Evolutionary conservation across 2,329 filamentous ascomycete genomes (phyloP), one percentile per base, ranked within the genome.

Genomic region (Canariomyces notabilis): DNA sequence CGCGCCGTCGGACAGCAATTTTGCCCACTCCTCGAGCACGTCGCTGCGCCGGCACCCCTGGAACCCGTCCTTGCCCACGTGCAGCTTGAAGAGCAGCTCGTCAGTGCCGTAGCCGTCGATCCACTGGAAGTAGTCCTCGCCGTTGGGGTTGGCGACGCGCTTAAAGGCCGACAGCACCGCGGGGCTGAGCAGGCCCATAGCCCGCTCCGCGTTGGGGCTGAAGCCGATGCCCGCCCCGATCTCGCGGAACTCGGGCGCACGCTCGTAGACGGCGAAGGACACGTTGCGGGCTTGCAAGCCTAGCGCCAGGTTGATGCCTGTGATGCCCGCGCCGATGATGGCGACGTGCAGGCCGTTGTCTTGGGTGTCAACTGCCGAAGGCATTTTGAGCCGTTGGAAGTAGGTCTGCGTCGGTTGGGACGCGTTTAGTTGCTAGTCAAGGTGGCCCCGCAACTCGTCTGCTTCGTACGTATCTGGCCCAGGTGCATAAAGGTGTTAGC

Each of bases 181-280:
- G 0, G 66, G 64, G 42, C 68, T 64, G 6, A 73, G 59, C 12
- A 60, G 42, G 5, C 48, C 51, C 63, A 78, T 69, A 12, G 73
- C 72, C 9, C 63, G 61, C 51, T 76, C 67, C 2, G 73, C 73
- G 50, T 75, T 76, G n/a, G 72, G 72, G 6, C 67, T 71, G 53
- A 76, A 71, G 3, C 71, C 74, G 20, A 78, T 71, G 6, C 74
- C 75, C 0, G 75, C 74, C 0, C 75, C 75, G 4, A 72, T 70
- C 51, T 75, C 73, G 2, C 65, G 61, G 43, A 73, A 69, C 1
- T 59, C 56, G 0, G 61, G 38, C 0, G 71, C 66, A 5, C 70
- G 67, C 54, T 78, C 75, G 52, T 74, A 77, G 3, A 77, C 46
- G 0, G 61, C 70, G 49, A 67, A 73, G 0, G 62, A 54, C 14